phyloP scores from a whole-genome alignment of 163 green algal species.

The Scenedesmus sp. region DNA sequence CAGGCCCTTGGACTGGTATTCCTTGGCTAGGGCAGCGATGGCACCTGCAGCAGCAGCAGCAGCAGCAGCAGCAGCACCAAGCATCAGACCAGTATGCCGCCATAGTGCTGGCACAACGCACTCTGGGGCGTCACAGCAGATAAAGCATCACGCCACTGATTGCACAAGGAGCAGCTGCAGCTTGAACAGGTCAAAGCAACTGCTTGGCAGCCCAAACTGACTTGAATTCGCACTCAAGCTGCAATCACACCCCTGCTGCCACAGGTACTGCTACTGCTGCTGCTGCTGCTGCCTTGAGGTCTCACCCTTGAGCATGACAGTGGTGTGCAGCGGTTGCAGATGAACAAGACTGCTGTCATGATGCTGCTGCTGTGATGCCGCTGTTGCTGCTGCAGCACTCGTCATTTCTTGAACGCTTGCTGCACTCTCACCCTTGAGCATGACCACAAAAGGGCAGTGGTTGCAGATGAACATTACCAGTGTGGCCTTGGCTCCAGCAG shows the following conservation, averaged over 20 bases:
- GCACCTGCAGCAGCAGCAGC: slow-evolving; percentile 29
- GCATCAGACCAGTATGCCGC: background rate
- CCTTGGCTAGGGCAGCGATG: slow-evolving; percentile 65
- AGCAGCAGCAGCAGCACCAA: slow-evolving; percentile 38
- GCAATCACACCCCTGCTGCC: too few species aligned
- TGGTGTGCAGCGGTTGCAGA: slow-evolving; percentile 90
- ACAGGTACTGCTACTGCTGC: too few species aligned
- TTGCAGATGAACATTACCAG: slow-evolving; percentile 89
- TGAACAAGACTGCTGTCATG: slow-evolving; percentile 76
- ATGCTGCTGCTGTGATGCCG: too few species aligned
- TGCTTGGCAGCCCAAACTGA: background rate
- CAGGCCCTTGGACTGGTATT: slow-evolving; percentile 79
- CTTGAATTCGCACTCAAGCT: too few species aligned
- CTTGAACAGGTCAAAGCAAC: too few species aligned
- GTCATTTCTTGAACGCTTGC: background rate
- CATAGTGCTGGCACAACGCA: background rate
- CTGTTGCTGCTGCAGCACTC: too few species aligned
- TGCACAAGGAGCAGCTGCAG: background rate
- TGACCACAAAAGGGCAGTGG: slow-evolving; percentile 89
- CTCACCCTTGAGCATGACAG: slow-evolving; percentile 78
- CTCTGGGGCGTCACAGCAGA: too few species aligned
- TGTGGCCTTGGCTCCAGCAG: slow-evolving; percentile 64
- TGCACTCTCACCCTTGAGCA: slow-evolving; percentile 70
- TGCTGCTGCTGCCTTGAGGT: background rate
- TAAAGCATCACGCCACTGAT: too few species aligned